A percentile compares a stretch with the other conserved stretches of the same genome.
phyloP scores from a whole-genome alignment of 2,329 filamentous ascomycete genomes.

The Alternaria panax region DNA sequence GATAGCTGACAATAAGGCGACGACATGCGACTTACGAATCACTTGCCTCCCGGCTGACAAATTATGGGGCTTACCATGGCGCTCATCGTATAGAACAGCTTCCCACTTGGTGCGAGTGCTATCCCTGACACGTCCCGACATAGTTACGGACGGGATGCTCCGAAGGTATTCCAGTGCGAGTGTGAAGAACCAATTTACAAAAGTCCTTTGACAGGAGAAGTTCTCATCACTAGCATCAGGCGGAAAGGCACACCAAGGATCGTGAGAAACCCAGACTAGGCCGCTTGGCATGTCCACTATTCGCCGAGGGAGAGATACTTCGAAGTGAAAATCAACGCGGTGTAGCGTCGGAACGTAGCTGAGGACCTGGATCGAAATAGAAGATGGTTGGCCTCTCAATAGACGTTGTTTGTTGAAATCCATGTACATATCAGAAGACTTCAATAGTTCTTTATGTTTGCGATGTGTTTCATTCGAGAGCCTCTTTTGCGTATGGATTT shows the following conservation, averaged over 20 bases:
- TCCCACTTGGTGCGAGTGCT: conserved; percentile 2
- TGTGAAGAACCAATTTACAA: background rate
- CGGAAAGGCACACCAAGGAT: background rate
- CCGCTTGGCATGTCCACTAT: no score
- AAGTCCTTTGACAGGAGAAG: background rate
- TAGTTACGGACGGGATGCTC: background rate
- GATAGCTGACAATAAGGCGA: background rate
- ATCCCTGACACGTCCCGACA: background rate
- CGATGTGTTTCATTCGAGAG: no score
- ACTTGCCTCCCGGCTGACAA: background rate
- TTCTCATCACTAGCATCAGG: background rate
- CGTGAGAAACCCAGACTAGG: background rate
- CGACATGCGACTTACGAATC: background rate
- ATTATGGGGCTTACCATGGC: background rate
- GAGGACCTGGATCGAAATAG: no score
- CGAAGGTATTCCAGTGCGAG: background rate
- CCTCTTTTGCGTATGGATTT: no score
- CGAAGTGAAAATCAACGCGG: no score
- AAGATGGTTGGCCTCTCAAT: no score
- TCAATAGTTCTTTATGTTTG: no score
- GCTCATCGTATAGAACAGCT: background rate
- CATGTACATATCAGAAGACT: no score
- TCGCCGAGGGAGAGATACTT: no score
- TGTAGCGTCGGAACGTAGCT: no score
- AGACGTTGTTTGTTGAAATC: no score